Conservation (phyloP, 345 rosid genomes). For the Aquilaria malaccensis region DNA sequence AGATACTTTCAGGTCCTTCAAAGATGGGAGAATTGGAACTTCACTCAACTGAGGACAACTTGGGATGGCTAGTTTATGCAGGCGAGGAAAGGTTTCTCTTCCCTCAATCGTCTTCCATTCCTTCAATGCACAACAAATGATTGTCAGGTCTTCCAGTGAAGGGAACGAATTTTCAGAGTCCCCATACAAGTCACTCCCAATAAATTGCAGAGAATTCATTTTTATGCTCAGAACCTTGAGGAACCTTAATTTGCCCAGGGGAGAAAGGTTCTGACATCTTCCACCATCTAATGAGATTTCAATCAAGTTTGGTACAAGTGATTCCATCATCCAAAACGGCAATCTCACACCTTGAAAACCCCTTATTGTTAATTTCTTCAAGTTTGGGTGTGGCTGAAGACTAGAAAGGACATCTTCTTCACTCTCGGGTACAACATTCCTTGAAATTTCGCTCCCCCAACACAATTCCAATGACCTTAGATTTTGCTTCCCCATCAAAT, state of each 20-base stretch:
- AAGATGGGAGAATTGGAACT: background rate
- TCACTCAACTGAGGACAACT: background rate
- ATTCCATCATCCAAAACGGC: no score
- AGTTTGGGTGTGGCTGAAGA: no score
- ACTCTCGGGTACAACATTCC: no score
- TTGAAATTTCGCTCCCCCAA: no score
- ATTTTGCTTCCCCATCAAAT: slow-evolving; percentile 10
- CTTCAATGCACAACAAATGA: background rate
- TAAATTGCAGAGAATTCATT: slow-evolving; percentile 1
- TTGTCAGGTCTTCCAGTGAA: background rate
- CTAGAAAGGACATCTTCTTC: no score
- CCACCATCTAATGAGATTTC: no score
- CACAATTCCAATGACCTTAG: no score
- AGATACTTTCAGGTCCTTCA: background rate
- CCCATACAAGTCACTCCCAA: slow-evolving; percentile 8
- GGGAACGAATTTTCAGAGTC: background rate
- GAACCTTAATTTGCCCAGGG: slow-evolving; percentile 3
- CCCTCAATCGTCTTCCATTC: background rate
- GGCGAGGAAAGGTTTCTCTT: background rate
- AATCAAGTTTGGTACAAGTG: no score
- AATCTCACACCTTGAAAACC: no score
- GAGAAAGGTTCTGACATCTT: slow-evolving; percentile 7
- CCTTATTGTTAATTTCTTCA: no score
- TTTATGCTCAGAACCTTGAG: background rate
- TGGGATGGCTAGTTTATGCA: background rate